A percentile compares a stretch with the other conserved stretches of the same genome.
Conservation (phyloP, 139 green algal species). For the Desmodesmus armatus region DNA sequence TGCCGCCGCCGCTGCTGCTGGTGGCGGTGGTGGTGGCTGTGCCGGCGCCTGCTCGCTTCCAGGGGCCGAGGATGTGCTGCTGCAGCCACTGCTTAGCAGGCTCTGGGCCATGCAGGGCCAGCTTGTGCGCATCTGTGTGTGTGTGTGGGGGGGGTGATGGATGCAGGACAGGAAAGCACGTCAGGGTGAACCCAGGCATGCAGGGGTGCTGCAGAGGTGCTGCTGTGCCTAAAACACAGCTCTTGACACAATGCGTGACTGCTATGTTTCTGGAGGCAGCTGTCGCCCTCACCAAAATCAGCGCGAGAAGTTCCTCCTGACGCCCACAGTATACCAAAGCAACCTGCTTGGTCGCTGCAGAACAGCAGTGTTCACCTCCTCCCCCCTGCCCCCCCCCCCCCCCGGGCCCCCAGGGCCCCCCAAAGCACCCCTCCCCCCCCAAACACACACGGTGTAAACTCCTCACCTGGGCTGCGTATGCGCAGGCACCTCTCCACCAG, state of each 20-base stretch:
- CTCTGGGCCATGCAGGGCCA: slow-evolving; percentile 18
- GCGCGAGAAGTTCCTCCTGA: neutral
- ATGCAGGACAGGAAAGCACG: neutral
- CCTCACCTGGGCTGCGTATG: slow-evolving; percentile 14
- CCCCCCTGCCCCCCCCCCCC: too few relatives aligned
- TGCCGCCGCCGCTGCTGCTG: neutral
- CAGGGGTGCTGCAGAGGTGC: neutral
- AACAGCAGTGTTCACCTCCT: neutral
- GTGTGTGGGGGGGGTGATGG: too few relatives aligned
- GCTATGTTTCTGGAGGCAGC: neutral
- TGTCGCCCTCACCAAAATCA: neutral
- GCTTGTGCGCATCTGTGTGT: slow-evolving; percentile 15
- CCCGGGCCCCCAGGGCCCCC: neutral
- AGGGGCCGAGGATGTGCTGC: slow-evolving; percentile 1
- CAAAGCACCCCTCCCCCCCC: too few relatives aligned
- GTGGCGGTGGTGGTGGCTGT: too few relatives aligned
- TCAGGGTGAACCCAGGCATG: neutral
- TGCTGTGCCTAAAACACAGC: neutral
- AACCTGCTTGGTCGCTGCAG: neutral
- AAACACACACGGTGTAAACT: too few relatives aligned
- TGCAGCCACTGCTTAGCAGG: slow-evolving; percentile 38
- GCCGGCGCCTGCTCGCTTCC: slow-evolving; percentile 7
- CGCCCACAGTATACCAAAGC: neutral
- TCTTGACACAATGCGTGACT: neutral
- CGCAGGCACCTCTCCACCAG: slow-evolving; percentile 26